Percentiles rank a stretch among this genome's conserved stretches.
phyloP scores from a whole-genome alignment of 2,329 filamentous ascomycete species.

The Plenodomus biglobosus region DNA sequence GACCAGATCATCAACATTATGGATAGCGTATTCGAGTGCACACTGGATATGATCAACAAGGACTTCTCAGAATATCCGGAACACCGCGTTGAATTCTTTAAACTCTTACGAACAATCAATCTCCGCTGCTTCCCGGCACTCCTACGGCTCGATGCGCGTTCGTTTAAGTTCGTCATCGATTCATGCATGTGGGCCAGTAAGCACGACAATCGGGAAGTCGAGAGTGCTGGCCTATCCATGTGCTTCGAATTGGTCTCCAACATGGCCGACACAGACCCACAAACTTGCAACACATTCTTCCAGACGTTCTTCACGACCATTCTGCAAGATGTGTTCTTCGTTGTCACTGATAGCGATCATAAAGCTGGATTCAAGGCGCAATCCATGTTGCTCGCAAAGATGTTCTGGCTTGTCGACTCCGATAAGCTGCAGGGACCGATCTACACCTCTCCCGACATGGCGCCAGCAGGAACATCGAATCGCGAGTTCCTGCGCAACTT shows the following conservation, averaged over 20 bases:
- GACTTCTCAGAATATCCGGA: slow-evolving; percentile 99
- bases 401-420: slow-evolving; percentile 92
- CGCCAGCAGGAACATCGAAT: slow-evolving; percentile 80
- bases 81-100: slow-evolving; percentile 99
- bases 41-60: slow-evolving; percentile 99
- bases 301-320: slow-evolving; percentile 96
- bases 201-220: slow-evolving; percentile 97
- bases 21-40: slow-evolving; percentile 98
- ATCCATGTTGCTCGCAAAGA: slow-evolving; percentile 86
- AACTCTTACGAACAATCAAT: slow-evolving; percentile 92
- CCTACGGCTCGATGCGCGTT: slow-evolving; percentile 88
- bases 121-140: slow-evolving; percentile 94
- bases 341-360: slow-evolving; percentile 95
- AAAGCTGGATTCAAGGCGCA: slow-evolving; percentile 99
- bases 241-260: slow-evolving; percentile 96
- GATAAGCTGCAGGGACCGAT: slow-evolving; percentile 93
- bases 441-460: slow-evolving; percentile 76
- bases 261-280: slow-evolving; percentile 85
- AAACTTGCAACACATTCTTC: slow-evolving; percentile 94
- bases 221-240: slow-evolving; percentile 96
- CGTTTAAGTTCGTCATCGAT: slow-evolving; percentile 99
- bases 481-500: slow-evolving; percentile 88
- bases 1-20: slow-evolving; percentile 97
- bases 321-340: slow-evolving; percentile 96
- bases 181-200: slow-evolving; percentile 99